Percentiles rank a stretch among this genome's conserved stretches.
Evolutionary conservation across 768 basidiomycete genomes (phyloP).

Genomic region (Phanerochaete sordida): DNA sequence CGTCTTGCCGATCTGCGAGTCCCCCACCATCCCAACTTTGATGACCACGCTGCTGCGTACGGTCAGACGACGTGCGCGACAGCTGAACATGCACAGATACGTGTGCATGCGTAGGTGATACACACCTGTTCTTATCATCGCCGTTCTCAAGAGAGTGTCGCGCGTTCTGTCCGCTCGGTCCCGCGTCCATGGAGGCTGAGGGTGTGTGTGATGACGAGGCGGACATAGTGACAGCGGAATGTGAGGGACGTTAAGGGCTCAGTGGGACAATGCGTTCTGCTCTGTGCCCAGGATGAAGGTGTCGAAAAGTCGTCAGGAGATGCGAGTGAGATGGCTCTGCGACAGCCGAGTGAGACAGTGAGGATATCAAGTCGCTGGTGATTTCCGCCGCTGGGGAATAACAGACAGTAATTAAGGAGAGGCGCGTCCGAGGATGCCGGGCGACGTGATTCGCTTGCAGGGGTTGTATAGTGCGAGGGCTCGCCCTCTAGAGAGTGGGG

Average conservation of each 20-base stretch:
- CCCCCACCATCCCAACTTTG: constrained; percentile 99
- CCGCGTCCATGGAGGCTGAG: constrained; percentile 17
- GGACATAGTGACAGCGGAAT: constrained; percentile 20
- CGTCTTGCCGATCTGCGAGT: constrained; percentile 99
- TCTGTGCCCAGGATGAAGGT: background rate
- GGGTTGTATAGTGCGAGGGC: constrained; percentile 3
- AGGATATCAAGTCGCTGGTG: background rate
- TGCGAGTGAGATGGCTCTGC: background rate
- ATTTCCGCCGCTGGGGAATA: background rate
- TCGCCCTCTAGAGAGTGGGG: constrained; percentile 14
- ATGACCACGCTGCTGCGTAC: constrained; percentile 72
- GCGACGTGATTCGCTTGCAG: constrained; percentile 12
- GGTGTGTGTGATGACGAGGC: constrained; percentile 23
- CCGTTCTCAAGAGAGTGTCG: constrained; percentile 21
- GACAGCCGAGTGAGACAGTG: constrained; percentile 5
- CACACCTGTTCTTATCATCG: constrained; percentile 28
- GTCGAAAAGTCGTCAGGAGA: background rate
- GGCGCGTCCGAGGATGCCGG: constrained; percentile 26
- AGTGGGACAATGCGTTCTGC: background rate
- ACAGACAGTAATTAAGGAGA: constrained; percentile 21
- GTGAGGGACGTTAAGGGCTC: background rate
- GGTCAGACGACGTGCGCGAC: background rate
- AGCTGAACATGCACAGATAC: background rate
- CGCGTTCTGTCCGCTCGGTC: constrained; percentile 18
- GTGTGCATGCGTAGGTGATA: background rate